Evolutionary conservation across 495 filamentous ascomycete genomes (phyloP).

Genomic region (Aspergillus ostianus): DNA sequence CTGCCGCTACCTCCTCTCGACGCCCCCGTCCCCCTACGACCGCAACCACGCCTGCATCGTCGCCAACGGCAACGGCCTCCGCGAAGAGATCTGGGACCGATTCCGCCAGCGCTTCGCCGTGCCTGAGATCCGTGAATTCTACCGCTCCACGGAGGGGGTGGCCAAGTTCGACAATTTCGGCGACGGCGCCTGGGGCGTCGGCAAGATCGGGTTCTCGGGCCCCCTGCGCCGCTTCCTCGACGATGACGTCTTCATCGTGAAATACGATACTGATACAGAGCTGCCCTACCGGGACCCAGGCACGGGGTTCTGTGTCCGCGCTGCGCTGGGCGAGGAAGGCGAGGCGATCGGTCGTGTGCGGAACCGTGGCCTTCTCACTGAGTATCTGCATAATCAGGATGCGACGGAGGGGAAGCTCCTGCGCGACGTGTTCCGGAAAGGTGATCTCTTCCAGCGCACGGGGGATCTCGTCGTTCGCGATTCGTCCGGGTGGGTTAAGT

Average conservation of each 20-base stretch:
- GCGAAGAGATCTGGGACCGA: slow-evolving; percentile 85
- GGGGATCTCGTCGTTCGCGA: slow-evolving; percentile 81
- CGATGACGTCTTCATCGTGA: slow-evolving; percentile 56
- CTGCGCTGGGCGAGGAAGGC: slow-evolving; percentile 62
- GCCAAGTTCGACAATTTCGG: slow-evolving; percentile 72
- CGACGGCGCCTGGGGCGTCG: slow-evolving; percentile 68
- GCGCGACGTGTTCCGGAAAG: slow-evolving; percentile 72
- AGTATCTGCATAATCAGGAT: slow-evolving; percentile 74
- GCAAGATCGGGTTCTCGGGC: slow-evolving; percentile 79
- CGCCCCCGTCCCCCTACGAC: slow-evolving; percentile 72
- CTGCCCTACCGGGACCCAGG: slow-evolving; percentile 64
- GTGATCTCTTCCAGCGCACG: slow-evolving; percentile 81
- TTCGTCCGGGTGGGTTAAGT: slow-evolving; percentile 67
- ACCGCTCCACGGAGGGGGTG: slow-evolving; percentile 80
- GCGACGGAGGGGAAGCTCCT: slow-evolving; percentile 79
- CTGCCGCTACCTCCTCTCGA: slow-evolving; percentile 82
- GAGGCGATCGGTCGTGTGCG: slow-evolving; percentile 77
- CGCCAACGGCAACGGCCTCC: slow-evolving; percentile 85
- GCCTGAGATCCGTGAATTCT: slow-evolving; percentile 81
- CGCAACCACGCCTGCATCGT: slow-evolving; percentile 67
- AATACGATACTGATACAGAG: slow-evolving; percentile 71
- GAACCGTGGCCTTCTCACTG: slow-evolving; percentile 62
- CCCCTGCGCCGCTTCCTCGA: slow-evolving; percentile 56
- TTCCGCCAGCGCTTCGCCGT: slow-evolving; percentile 87
- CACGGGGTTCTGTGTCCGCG: slow-evolving; percentile 68